phyloP scores from a whole-genome alignment of 2,329 filamentous ascomycete genomes.

The Cadophora sp. region DNA sequence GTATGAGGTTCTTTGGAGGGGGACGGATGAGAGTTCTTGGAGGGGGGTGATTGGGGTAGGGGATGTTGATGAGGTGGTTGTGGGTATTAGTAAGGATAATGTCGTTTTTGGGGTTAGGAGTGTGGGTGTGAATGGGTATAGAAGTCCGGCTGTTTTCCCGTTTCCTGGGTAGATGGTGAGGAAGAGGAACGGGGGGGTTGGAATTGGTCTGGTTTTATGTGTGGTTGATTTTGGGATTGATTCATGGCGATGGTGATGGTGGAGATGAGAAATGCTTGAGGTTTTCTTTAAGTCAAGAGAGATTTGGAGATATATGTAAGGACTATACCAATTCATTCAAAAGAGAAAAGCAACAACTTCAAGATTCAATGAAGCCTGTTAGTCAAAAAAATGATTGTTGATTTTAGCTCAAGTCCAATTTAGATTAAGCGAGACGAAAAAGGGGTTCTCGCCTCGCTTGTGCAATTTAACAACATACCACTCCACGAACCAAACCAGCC shows the following conservation, averaged over 20 bases:
- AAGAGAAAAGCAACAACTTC: no score
- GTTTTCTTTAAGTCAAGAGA: no score
- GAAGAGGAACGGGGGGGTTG: no score
- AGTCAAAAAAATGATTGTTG: not conserved
- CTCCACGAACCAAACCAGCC: no score
- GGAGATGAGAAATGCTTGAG: no score
- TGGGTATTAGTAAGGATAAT: slow-evolving; percentile 63
- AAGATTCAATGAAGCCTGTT: no score
- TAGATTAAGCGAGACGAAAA: slow-evolving; percentile 2
- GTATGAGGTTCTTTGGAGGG: slow-evolving; percentile 64
- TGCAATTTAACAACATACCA: not conserved
- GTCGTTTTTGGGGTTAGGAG: slow-evolving; percentile 62
- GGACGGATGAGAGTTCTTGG: slow-evolving; percentile 58
- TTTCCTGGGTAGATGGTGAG: slow-evolving; percentile 21
- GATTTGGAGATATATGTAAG: no score
- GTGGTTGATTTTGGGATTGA: no score
- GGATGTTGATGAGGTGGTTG: slow-evolving; percentile 51
- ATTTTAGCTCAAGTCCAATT: not conserved
- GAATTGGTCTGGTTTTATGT: no score
- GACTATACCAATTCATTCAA: no score
- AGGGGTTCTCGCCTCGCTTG: not conserved
- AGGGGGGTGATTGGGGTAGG: slow-evolving; percentile 57
- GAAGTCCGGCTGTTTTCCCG: slow-evolving; percentile 50
- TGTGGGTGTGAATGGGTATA: slow-evolving; percentile 57
- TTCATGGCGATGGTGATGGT: no score